Evolutionary conservation across 345 rosid genomes (phyloP).

Genomic region (Geranium brycei): DNA sequence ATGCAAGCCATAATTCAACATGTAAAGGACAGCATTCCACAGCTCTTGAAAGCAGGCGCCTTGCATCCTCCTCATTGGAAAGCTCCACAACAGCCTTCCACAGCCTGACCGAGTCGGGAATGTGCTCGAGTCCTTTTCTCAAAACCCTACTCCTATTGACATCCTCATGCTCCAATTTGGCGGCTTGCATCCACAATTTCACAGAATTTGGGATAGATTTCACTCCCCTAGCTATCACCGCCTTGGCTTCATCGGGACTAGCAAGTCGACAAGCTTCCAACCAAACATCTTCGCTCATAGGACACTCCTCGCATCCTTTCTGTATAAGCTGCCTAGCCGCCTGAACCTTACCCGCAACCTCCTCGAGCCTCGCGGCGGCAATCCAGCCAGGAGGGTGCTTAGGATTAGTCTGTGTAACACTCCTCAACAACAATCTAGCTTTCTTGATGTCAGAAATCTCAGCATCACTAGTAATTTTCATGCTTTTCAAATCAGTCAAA

Average conservation of each 20-base stretch:
- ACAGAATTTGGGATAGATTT: slow-evolving; percentile 83
- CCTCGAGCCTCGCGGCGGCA: slow-evolving; percentile 93
- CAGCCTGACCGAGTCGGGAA: slow-evolving; percentile 78
- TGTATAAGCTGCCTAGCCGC: slow-evolving; percentile 70
- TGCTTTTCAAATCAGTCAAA: slow-evolving; percentile 83
- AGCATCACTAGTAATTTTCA: slow-evolving; percentile 94
- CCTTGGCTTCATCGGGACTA: slow-evolving; percentile 80
- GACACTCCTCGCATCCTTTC: slow-evolving; percentile 88
- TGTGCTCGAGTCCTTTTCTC: slow-evolving; percentile 73
- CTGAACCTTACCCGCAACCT: slow-evolving; percentile 84
- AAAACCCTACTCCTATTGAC: slow-evolving; percentile 68
- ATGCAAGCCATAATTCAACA: slow-evolving; percentile 80
- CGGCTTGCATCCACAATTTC: slow-evolving; percentile 78
- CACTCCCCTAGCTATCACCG: slow-evolving; percentile 73
- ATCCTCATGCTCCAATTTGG: slow-evolving; percentile 71
- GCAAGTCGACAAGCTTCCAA: slow-evolving; percentile 83
- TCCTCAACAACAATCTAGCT: slow-evolving; percentile 78
- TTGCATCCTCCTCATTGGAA: slow-evolving; percentile 65
- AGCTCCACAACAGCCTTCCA: slow-evolving; percentile 89
- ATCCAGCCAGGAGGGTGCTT: slow-evolving; percentile 95
- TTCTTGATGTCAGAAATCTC: slow-evolving; percentile 88
- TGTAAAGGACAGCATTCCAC: slow-evolving; percentile 92
- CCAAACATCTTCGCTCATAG: slow-evolving; percentile 86
- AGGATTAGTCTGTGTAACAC: slow-evolving; percentile 73
- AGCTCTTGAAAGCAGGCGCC: slow-evolving; percentile 69